Conservation (phyloP, 495 filamentous ascomycete genomes). For the Penicillium maclennaniae region DNA sequence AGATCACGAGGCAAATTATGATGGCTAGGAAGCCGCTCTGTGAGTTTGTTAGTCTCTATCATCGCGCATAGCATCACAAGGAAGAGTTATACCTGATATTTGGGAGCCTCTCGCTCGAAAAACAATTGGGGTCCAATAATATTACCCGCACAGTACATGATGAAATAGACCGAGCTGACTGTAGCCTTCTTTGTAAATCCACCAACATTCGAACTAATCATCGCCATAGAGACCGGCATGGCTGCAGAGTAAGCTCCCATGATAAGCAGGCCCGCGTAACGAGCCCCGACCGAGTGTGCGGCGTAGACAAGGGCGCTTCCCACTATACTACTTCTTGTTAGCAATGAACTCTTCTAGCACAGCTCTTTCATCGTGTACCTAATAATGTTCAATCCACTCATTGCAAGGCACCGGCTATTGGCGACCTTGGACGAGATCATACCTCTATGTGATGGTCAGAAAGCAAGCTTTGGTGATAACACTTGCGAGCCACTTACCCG, state of each 20-base stretch:
- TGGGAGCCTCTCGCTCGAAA: constrained; percentile 21
- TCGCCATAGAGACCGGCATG: constrained; percentile 51
- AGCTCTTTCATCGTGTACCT: constrained; percentile 14
- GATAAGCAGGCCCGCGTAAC: constrained; percentile 45
- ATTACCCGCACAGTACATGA: constrained; percentile 54
- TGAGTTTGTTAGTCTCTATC: neutral
- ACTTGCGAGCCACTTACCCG: constrained; percentile 21
- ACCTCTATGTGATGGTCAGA: neutral
- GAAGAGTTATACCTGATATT: constrained; percentile 16
- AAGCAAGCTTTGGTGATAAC: constrained; percentile 27
- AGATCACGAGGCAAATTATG: constrained; percentile 17
- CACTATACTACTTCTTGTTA: constrained; percentile 33
- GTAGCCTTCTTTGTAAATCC: constrained; percentile 34
- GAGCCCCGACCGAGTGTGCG: constrained; percentile 49
- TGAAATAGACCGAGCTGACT: constrained; percentile 23
- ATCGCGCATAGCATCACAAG: neutral
- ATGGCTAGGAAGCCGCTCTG: constrained; percentile 22
- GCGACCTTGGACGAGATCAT: constrained; percentile 15
- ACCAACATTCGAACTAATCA: constrained; percentile 58
- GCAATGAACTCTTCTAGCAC: constrained; percentile 16
- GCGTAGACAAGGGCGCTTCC: constrained; percentile 32
- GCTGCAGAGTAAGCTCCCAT: constrained; percentile 49
- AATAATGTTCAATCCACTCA: constrained; percentile 10
- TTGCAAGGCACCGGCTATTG: constrained; percentile 18
- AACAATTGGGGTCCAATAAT: constrained; percentile 40